Base-by-base conservation (phyloP, 805 yeast species). In the Myxozyma geophila region DNA sequence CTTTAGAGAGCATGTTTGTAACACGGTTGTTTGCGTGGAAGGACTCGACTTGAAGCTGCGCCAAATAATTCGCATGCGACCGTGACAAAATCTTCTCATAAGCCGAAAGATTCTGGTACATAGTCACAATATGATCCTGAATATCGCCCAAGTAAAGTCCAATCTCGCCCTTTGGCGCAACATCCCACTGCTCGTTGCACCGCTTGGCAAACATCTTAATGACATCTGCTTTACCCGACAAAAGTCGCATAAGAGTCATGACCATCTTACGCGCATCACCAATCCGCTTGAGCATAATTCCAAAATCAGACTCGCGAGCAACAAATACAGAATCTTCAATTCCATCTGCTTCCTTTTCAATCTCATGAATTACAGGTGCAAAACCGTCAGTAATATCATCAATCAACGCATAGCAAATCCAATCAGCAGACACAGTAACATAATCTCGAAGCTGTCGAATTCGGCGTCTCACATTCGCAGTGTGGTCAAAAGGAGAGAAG, bases 141-240 rank as follows among this genome's bases (percentile, higher is more conserved):
- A 92, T 92, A 84, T 92, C 98, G 62, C 97, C 97, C 66, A 92
- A 78, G 75, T 90, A 93, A 67, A 92, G 80, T 0, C 96, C 96
- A 77, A 92, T 92, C 72, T 93, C 98, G 35, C 89, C 93, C 72
- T 96, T 83, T 57, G 97, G 97, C 70, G 77, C 78, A 53, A 74
- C 74, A 41, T 75, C 76, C 76, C 78, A 73, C 15, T 84, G 86
- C 77, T 92, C 98, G 72, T 88, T 92, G 76, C 97, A 92, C 71
- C 98, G 83, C 75, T 93, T 93, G 44, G 97, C 95, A 79, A 93
- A 91, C 96, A 92, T 92, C 71, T 89, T 89, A 72, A 93, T 90
- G 59, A 93, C 98, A 75, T 93, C 98, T 0, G 98, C 98, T 74
- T 93, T 93, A 67, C 97, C 97, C 47, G 93, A 86, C 56, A 93